Base-by-base conservation (phyloP, 495 filamentous ascomycete genomes). In the Daldinia concentrica region DNA sequence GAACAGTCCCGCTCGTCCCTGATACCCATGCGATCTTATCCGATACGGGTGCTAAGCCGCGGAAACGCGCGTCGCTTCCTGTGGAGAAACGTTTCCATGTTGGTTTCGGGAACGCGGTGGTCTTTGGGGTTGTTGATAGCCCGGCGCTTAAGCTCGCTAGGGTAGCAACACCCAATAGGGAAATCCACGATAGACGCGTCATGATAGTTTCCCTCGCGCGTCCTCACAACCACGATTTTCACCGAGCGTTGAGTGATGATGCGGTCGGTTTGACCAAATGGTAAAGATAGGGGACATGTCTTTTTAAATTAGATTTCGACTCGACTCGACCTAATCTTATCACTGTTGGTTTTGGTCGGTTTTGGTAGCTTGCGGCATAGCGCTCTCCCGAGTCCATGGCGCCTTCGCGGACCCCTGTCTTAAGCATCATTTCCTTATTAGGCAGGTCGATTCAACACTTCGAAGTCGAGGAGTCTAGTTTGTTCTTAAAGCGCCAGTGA, bases 21-120 rank as follows among this genome's bases (percentile, higher is more conserved):
- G 70, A 60, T 7, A 65, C 70, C 70, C 70, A 73, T 2, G 61
- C 70, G 61, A 65, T 55, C 27, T 52, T 41, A 50, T 61, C 61
- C 5, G 70, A 69, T 3, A 73, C 70, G 30, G 65, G 65, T 17
- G 65, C 55, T 6, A 73, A 15, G 56, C 70, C 70, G 57, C 70
- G 70, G 50, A 73, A 62, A 6, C 65, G 60, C 50, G 65, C 70
- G 48, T 24, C 36, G 65, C 48, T 73, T 3, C 51, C 56, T 5
- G 70, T 73, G 50, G 60, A 15, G 0, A 73, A 39, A 7, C 55
- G 61, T 1, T 51, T 51, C 70, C 70, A 73, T 17, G 65, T 34
- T 2, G 24, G 58, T 41, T 34, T 58, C 2, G 68, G 68, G 5
- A 50, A 14, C 5, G 48, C n/a, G 45, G 9, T 22, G 43, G 3